Base-by-base conservation (phyloP, 2,329 filamentous ascomycete genomes). In the Conoideocrella luteorostrata region DNA sequence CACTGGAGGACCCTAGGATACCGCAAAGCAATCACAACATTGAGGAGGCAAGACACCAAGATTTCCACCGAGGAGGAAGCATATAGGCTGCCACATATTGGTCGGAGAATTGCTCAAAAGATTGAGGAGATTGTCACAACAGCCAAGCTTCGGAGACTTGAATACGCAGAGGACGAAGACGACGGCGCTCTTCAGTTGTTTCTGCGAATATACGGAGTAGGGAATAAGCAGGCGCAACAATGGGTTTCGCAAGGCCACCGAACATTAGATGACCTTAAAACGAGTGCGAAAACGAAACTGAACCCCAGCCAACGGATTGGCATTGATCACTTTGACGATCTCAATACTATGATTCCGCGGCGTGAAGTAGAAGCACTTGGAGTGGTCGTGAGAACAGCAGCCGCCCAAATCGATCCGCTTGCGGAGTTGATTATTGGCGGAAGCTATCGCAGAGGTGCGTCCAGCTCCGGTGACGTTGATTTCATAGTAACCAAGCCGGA, bases 111-210 rank as follows among this genome's bases (percentile, higher is more conserved):
- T 2, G 89, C 89, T 0, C 71, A 77, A 21, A 95, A 95, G 61
- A 93, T 97, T 50, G 87, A 93, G 55, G 91, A 96, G 58, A 95
- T 96, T 34, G 86, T 80, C 2, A 71, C 73, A 30, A 95, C 88
- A 0, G 77, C 88, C 54, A 71, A 73, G 21, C 74, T 96, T 1
- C 76, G 76, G 33, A 76, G 84, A 29, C 72, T 96, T 0, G 84
- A 95, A 26, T 79, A 82, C 53, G 78, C 85, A 1, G 75, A 77
- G 43, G 64, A 72, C 3, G 84, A 94, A 37, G 69, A 73, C n/a
- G 80, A 88, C 50, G 64, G 72, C 13, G 64, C 78, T 0, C 65
- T 95, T 1, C 77, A 82, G 45, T 61, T 78, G 0, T 96, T 96
- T 56, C 70, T 88, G 20, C 76, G 80, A 0, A 78, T 96, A 3